These are phyloP conservation scores for Dactylonectria macrodidyma DNA, from an alignment of 2,329 filamentous ascomycete species.

Conservation along the genomic window DNA sequence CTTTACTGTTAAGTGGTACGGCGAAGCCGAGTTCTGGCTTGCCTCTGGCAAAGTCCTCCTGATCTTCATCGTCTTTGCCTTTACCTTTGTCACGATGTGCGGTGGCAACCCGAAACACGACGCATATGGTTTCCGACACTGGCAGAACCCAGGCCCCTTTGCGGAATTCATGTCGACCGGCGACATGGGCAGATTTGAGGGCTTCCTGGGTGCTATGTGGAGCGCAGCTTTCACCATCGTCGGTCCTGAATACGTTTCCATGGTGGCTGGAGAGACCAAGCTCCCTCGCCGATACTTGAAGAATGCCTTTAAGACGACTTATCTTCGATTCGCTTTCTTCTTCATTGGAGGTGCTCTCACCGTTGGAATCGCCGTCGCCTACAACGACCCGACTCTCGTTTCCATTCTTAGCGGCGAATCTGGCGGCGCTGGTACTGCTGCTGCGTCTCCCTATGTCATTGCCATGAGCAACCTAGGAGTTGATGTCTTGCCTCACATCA, in stretches of 20 bases:
- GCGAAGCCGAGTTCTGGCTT: constrained; percentile 34
- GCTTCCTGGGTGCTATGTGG: constrained; percentile 31
- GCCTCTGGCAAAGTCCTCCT: constrained; percentile 33
- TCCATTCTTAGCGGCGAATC: constrained; percentile 59
- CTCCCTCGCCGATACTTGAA: constrained; percentile 33
- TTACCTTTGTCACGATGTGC: constrained; percentile 34
- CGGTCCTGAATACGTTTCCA: constrained; percentile 74
- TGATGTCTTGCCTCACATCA: constrained; percentile 65
- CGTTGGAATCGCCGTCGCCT: constrained; percentile 75
- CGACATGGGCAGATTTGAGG: constrained; percentile 30
- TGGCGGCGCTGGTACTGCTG: constrained; percentile 58
- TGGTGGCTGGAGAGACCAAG: constrained; percentile 34
- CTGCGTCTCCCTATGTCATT: constrained; percentile 73
- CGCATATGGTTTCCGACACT: constrained; percentile 36
- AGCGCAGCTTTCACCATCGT: constrained; percentile 67
- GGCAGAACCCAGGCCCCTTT: constrained; percentile 32
- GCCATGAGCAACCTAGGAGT: constrained; percentile 70
- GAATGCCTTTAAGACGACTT: constrained; percentile 36
- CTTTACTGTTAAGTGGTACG: constrained; percentile 35
- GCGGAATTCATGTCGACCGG: constrained; percentile 31
- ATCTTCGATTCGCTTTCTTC: constrained; percentile 33
- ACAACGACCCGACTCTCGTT: constrained; percentile 70
- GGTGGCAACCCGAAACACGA: constrained; percentile 33
- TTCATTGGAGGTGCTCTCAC: constrained; percentile 47
- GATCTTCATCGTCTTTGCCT: constrained; percentile 34